A percentile compares a stretch with the other conserved stretches of the same genome.
Evolutionary conservation across 495 filamentous ascomycete species (phyloP).

Genomic region (Neurospora sp.): DNA sequence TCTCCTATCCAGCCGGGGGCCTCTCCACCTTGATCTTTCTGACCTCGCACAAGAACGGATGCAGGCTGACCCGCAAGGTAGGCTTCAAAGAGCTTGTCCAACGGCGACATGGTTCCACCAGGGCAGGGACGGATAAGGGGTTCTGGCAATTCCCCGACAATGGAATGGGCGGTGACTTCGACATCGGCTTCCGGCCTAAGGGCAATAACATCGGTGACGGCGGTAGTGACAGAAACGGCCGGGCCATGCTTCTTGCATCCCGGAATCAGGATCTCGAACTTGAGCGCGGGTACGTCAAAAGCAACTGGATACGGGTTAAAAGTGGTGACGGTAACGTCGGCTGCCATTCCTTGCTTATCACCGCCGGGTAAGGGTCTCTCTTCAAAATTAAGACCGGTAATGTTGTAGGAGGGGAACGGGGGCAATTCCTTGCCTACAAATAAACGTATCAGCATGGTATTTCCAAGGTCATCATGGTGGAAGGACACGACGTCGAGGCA

Average conservation of each 20-base stretch:
- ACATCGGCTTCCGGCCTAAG: slow-evolving; percentile 57
- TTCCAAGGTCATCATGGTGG: background rate
- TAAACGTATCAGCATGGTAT: slow-evolving; percentile 17
- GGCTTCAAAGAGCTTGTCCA: slow-evolving; percentile 70
- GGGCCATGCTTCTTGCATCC: slow-evolving; percentile 64
- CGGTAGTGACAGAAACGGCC: slow-evolving; percentile 54
- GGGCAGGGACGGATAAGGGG: slow-evolving; percentile 63
- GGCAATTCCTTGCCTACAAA: slow-evolving; percentile 57
- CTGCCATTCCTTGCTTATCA: slow-evolving; percentile 55
- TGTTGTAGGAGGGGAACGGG: slow-evolving; percentile 62
- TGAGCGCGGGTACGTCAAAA: slow-evolving; percentile 64
- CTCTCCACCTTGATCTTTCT: slow-evolving; percentile 47
- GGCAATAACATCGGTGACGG: slow-evolving; percentile 53
- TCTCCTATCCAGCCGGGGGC: slow-evolving; percentile 75
- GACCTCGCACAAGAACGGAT: slow-evolving; percentile 71
- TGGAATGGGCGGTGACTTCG: slow-evolving; percentile 53
- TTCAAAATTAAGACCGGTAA: slow-evolving; percentile 63
- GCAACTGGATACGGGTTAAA: slow-evolving; percentile 65
- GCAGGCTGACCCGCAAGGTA: slow-evolving; percentile 73
- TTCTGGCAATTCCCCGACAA: slow-evolving; percentile 61
- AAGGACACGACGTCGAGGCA: background rate
- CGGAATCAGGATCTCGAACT: slow-evolving; percentile 73
- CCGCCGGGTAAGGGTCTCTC: slow-evolving; percentile 45
- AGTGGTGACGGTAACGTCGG: slow-evolving; percentile 60
- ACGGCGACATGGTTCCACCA: slow-evolving; percentile 60